Evolutionary conservation across 1,284 basidiomycete genomes (phyloP).

Genomic region (Mycocalia duriaeana): DNA sequence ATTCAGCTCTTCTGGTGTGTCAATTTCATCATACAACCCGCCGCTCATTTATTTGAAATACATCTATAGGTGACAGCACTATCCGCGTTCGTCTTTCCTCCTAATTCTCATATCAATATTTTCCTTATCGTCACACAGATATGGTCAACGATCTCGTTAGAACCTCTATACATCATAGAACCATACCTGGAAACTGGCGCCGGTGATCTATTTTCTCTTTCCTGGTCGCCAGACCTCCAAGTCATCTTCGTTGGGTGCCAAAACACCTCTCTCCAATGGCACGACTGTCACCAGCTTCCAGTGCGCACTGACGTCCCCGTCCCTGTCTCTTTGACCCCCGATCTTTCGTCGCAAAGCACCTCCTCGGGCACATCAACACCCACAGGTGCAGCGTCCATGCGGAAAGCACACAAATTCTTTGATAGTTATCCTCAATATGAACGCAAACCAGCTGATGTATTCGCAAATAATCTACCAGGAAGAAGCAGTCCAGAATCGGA

Average conservation of each 20-base stretch:
- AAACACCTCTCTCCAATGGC: conserved; percentile 87
- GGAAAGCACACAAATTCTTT: conserved; percentile 76
- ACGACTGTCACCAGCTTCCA: too few species aligned
- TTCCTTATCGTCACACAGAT: conserved; percentile 42
- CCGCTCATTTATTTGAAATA: not conserved
- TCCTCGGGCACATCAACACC: conserved; percentile 47
- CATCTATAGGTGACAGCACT: conserved; percentile 71
- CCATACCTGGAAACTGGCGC: conserved; percentile 82
- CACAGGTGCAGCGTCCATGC: conserved; percentile 31
- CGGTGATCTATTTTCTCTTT: conserved; percentile 88
- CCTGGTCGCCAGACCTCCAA: conserved; percentile 69
- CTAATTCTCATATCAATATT: conserved; percentile 3
- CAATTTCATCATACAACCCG: not conserved
- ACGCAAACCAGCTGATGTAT: conserved; percentile 56
- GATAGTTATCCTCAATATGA: conserved; percentile 73
- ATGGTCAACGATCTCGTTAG: conserved; percentile 77
- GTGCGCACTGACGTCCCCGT: conserved; percentile 37
- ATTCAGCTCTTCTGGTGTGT: conserved; percentile 75
- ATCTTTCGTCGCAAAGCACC: not conserved
- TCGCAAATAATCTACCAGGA: conserved; percentile 45
- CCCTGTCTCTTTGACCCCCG: not conserved
- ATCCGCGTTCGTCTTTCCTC: conserved; percentile 53
- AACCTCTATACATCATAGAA: conserved; percentile 72
- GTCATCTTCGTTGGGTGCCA: conserved; percentile 88
- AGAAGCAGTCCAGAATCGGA: conserved; percentile 26